These are phyloP conservation scores for Penstemon davidsonii DNA, from an alignment of 257 asterid genomes.

Conservation along the genomic window DNA sequence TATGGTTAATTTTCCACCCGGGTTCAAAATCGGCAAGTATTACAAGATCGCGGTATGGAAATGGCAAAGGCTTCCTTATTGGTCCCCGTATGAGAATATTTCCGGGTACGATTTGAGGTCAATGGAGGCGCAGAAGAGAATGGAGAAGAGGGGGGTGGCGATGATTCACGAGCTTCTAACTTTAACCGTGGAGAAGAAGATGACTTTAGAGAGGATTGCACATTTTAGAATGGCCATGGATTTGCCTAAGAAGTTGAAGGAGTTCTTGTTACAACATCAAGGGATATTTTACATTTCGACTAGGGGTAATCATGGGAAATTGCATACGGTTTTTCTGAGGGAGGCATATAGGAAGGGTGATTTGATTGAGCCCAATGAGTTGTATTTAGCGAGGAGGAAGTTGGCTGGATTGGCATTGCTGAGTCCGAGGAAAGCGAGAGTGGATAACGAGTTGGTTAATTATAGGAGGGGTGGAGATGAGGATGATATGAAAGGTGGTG, in stretches of 20 bases:
- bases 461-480: conserved; percentile 47
- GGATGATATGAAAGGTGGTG: conserved; percentile 33
- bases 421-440: conserved; percentile 70
- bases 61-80: conserved; percentile 94
- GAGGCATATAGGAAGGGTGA: conserved; percentile 89
- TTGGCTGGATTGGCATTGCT: conserved; percentile 59
- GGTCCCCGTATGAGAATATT: conserved; percentile 86
- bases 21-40: conserved; percentile 81
- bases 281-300: conserved; percentile 86
- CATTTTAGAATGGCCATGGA: conserved; percentile 77
- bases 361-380: conserved; percentile 63
- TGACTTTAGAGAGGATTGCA: conserved; percentile 74
- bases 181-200: conserved; percentile 73
- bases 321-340: conserved; percentile 86
- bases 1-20: conserved; percentile 79
- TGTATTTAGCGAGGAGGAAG: conserved; percentile 83
- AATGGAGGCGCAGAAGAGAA: conserved; percentile 80
- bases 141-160: conserved; percentile 93
- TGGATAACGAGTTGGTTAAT: conserved; percentile 47
- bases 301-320: conserved; percentile 74
- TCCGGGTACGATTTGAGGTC: conserved; percentile 81
- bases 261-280: conserved; percentile 82
- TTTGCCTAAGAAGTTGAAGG: conserved; percentile 86
- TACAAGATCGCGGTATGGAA: conserved; percentile 87
- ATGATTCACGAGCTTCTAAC: conserved; percentile 72